Conservation (phyloP, 2,329 filamentous ascomycete species). For the Arthrinium phaeospermum region DNA sequence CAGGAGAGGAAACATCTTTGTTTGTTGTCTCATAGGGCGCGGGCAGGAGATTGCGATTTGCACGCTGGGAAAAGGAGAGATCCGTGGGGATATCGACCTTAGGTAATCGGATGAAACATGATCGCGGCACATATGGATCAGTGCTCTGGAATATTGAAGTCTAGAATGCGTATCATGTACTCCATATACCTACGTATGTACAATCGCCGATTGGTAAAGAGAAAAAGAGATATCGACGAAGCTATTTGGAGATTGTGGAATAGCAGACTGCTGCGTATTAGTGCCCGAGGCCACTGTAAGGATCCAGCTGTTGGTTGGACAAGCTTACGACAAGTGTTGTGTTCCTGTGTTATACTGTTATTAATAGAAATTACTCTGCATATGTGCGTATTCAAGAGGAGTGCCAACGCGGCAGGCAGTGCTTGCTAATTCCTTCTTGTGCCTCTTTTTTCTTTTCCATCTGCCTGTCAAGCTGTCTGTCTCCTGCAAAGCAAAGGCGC, state of each 20-base stretch:
- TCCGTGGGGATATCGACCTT: not conserved
- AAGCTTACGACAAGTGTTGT: not conserved
- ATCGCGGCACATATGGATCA: not conserved
- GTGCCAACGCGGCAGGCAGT: not conserved
- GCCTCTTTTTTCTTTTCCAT: not conserved
- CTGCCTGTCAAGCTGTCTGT: too few relatives aligned
- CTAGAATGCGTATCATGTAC: not conserved
- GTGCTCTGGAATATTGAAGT: not conserved
- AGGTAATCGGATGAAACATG: not conserved
- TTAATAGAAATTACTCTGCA: not conserved
- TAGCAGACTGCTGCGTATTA: not conserved
- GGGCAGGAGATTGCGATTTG: not conserved
- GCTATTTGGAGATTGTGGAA: not conserved
- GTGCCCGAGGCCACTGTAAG: not conserved
- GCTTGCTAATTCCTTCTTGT: not conserved
- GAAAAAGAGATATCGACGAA: not conserved
- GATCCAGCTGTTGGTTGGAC: not conserved
- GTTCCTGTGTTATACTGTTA: not conserved
- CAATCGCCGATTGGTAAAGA: not conserved
- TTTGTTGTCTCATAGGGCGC: not conserved
- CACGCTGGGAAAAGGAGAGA: not conserved
- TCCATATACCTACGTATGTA: too few relatives aligned
- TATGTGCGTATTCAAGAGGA: not conserved
- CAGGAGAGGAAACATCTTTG: not conserved
- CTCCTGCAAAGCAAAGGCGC: too few relatives aligned